phyloP scores from a whole-genome alignment of 306 rosid species.

The Carpinus viminea region DNA sequence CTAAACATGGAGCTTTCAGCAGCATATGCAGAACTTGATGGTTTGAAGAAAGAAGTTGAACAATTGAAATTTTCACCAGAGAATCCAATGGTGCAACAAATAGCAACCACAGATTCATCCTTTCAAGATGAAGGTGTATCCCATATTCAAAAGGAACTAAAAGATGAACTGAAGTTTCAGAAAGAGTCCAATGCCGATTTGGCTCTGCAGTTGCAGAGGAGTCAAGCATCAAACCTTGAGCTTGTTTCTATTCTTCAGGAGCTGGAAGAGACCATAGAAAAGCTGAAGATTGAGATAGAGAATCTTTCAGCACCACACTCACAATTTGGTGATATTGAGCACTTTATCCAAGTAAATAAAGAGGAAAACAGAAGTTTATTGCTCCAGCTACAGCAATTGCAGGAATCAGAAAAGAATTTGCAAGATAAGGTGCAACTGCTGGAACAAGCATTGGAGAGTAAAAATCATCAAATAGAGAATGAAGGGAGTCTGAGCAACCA shows the following conservation, averaged over 20 bases:
- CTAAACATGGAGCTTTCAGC: slow-evolving; percentile 59
- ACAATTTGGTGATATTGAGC: slow-evolving; percentile 46
- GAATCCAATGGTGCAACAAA: slow-evolving; percentile 40
- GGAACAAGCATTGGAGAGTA: slow-evolving; percentile 61
- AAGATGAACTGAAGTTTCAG: slow-evolving; percentile 74
- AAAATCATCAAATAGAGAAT: slow-evolving; percentile 41
- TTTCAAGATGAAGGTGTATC: slow-evolving; percentile 45
- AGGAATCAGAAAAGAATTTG: slow-evolving; percentile 66
- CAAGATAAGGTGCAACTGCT: slow-evolving; percentile 50
- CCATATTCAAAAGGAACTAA: slow-evolving; percentile 49
- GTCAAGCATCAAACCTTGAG: slow-evolving; percentile 88
- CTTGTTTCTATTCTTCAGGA: slow-evolving; percentile 89
- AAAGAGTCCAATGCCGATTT: slow-evolving; percentile 69
- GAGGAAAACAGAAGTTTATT: slow-evolving; percentile 53
- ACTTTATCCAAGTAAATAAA: slow-evolving; percentile 39
- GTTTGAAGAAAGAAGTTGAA: slow-evolving; percentile 60
- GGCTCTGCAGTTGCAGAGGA: slow-evolving; percentile 71
- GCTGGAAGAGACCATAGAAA: slow-evolving; percentile 73
- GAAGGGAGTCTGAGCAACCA: slow-evolving; percentile 34
- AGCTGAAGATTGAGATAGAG: slow-evolving; percentile 65
- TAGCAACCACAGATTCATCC: slow-evolving; percentile 37
- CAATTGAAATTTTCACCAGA: slow-evolving; percentile 42
- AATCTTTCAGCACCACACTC: slow-evolving; percentile 54
- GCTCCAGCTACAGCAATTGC: slow-evolving; percentile 52
- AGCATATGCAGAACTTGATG: slow-evolving; percentile 50